Evolutionary conservation across 805 yeast genomes (phyloP).

Genomic region (Zygoascus flipseniorum): DNA sequence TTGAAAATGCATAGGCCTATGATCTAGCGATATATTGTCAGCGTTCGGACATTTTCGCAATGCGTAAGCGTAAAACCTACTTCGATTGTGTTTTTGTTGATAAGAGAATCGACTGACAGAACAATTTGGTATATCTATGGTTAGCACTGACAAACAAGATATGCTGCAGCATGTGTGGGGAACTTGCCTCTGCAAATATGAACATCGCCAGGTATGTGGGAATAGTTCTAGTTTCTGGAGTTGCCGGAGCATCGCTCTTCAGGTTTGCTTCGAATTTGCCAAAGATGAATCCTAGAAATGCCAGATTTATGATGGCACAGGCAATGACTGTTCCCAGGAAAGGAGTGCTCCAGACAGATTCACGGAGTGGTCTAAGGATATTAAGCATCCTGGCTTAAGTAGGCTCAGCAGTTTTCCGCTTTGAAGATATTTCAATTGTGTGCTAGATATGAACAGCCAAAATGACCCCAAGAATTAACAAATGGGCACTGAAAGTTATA

Average conservation of each 20-base stretch:
- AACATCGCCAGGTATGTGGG: slow-evolving; percentile 40
- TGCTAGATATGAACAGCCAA: neutral
- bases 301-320: slow-evolving; percentile 18
- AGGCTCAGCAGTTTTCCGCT: neutral
- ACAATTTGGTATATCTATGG: slow-evolving; percentile 31
- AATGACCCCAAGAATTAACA: too few relatives aligned
- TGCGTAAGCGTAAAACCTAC: too few relatives aligned
- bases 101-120: slow-evolving; percentile 33
- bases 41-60: neutral
- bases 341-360: slow-evolving; percentile 13
- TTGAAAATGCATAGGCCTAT: slow-evolving; percentile 34
- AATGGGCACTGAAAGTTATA: neutral
- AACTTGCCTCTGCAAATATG: slow-evolving; percentile 34
- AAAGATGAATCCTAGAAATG: slow-evolving; percentile 25
- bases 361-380: neutral
- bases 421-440: neutral
- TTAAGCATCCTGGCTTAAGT: neutral
- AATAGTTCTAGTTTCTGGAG: slow-evolving; percentile 23
- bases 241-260: slow-evolving; percentile 6
- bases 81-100: slow-evolving; percentile 32
- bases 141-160: neutral
- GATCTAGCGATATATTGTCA: slow-evolving; percentile 10
- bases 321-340: slow-evolving; percentile 8
- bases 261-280: slow-evolving; percentile 23
- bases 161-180: neutral